Base-by-base conservation (phyloP, 192 early-diverging fungal genomes). In the Kickxella alabastrina region DNA sequence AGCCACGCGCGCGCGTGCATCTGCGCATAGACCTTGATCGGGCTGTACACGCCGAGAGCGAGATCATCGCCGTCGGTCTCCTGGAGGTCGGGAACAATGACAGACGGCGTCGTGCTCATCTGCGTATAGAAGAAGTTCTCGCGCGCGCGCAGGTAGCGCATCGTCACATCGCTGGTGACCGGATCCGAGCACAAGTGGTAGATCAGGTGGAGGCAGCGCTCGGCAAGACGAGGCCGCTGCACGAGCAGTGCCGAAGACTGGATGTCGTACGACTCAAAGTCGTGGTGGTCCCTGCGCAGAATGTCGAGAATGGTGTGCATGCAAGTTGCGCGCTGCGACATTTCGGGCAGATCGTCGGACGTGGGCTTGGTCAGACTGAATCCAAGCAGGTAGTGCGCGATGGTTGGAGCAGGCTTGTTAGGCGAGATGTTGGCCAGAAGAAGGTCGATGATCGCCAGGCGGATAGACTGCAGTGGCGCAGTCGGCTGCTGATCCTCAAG, bases 341-440 rank as follows among this genome's bases (percentile, higher is more conserved):
- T 50, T 14, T 69, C 63, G 0, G 74, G 68, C 49, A 77, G 51
- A 31, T 70, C 72, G 19, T 65, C 68, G 1, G 72, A 29, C 9
- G 66, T 62, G 0, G 73, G 54, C 37, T 75, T 70, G 9, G 59
- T 52, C 18, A 82, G 51, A 55, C 87, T 73, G 51, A 85, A 95
- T 2, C 96, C 96, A 3, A 99, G 78, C 39, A 99, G 70, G 44
- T 88, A 97, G 64, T 97, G 93, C 13, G 92, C 83, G 38, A 97
- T 72, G 0, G 84, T 90, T 0, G 92, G 88, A 12, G 80, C 71
- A 5, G 79, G 70, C 47, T 75, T 71, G 6, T 66, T 48, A 1
- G 68, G 61, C 6, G 63, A 53, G 8, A 91, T 44, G 63, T 94
- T 97, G 14, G 81, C 80, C 12, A 96, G 60, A 34, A 98, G 68